These are phyloP conservation scores for Picochlorum sp. DNA, from an alignment of 139 green algal species.

Conservation along the genomic window DNA sequence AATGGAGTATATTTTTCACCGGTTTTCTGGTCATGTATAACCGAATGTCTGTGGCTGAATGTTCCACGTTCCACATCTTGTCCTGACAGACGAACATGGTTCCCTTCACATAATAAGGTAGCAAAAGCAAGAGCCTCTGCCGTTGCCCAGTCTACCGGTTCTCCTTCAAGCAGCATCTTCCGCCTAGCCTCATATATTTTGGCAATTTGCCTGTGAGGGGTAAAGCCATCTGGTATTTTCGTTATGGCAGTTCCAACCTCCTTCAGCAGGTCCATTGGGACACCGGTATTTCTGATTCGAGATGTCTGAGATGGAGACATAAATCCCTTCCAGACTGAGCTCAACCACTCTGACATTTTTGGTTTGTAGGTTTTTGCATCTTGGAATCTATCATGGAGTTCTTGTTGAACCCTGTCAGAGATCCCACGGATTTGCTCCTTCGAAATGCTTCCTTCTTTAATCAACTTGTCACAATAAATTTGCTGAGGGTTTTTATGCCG, in stretches of 20 bases:
- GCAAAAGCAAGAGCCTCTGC: constrained; percentile 93
- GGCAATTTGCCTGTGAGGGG: constrained; percentile 73
- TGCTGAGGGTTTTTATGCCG: constrained; percentile 52
- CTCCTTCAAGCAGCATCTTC: constrained; percentile 60
- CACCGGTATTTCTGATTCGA: constrained; percentile 86
- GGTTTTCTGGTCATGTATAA: constrained; percentile 68
- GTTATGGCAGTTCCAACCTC: constrained; percentile 74
- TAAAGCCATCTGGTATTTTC: constrained; percentile 72
- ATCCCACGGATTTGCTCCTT: constrained; percentile 62
- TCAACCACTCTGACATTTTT: constrained; percentile 71
- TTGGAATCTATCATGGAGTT: constrained; percentile 75
- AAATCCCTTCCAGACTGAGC: constrained; percentile 85
- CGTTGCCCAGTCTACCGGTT: constrained; percentile 83
- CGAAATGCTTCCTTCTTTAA: constrained; percentile 52
- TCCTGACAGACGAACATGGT: constrained; percentile 91
- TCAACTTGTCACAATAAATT: constrained; percentile 68
- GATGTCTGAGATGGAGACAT: constrained; percentile 76
- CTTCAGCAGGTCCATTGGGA: constrained; percentile 42
- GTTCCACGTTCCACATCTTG: constrained; percentile 97
- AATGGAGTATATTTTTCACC: constrained; percentile 72
- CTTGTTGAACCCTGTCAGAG: constrained; percentile 45
- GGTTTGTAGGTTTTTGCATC: constrained; percentile 70
- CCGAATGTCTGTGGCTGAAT: constrained; percentile 87
- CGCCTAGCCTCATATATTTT: constrained; percentile 78
- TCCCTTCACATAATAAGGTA: constrained; percentile 87